Evolutionary conservation across 2,329 filamentous ascomycete species (phyloP), one percentile per base, ranked within the genome.

Genomic region (Penicillium sp.): DNA sequence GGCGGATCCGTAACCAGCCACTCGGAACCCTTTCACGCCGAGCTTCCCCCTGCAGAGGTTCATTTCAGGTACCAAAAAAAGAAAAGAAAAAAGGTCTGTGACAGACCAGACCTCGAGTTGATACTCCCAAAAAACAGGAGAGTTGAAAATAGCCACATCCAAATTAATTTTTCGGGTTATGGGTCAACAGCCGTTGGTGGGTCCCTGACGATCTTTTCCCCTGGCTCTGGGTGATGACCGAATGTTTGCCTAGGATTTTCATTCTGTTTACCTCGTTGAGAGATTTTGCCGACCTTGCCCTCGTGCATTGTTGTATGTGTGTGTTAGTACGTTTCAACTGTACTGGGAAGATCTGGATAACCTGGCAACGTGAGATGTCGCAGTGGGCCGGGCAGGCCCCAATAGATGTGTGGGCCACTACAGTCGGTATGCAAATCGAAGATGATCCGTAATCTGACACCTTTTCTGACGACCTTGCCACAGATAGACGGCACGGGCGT

Each of bases 161-260:
- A 39, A 44, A 52, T 43, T 48, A 55, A 4, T 55, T 55, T 44
- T 39, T 51, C 57, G 60, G 55, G 53, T 27, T 35, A 23, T 55
- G 44, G 52, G 43, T 53, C 59, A 52, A 61, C 56, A 55, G 59
- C 59, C 45, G 58, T 61, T 57, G 51, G 53, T 57, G 55, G 61
- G 51, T 55, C 50, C 1, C 13, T 37, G 59, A 51, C 52, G 59
- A 61, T 62, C 59, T 14, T 50, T 62, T 54, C 57, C 52, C 54
- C 49, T 60, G 53, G 47, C n/a, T 27, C 21, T 55, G 35, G 39
- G 42, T 11, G 27, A 50, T 58, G 49, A 61, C 54, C 23, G 46
- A 58, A 62, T 58, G 19, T 44, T 48, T 50, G 47, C 31, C 25
- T 52, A n/a, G 29, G 61, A 61, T 61, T 42, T 42, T 57, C 55